A percentile compares a stretch with the other conserved stretches of the same genome.
phyloP scores from a whole-genome alignment of 2,329 filamentous ascomycete genomes.

The Diaporthe sp. region DNA sequence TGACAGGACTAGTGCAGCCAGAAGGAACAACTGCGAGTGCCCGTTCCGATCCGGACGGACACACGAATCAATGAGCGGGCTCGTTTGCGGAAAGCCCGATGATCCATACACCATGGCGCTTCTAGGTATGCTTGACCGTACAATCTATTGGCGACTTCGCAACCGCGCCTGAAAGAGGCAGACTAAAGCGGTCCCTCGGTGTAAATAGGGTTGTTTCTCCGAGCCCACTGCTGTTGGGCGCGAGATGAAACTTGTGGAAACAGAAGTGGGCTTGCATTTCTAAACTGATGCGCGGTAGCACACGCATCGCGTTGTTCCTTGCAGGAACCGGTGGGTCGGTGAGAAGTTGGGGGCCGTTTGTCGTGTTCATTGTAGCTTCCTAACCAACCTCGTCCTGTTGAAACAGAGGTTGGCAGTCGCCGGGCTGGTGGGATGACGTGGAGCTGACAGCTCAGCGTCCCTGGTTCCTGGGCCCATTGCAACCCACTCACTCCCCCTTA shows the following conservation, averaged over 20 bases:
- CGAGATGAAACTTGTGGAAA: slow-evolving; percentile 23
- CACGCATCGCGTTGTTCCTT: slow-evolving; percentile 10
- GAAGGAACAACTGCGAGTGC: neutral
- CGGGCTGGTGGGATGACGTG: slow-evolving; percentile 25
- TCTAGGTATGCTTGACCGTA: neutral
- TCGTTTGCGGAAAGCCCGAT: neutral
- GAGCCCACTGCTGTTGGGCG: slow-evolving; percentile 1
- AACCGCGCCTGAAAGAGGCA: neutral
- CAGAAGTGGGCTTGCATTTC: slow-evolving; percentile 7
- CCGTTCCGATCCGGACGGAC: no score
- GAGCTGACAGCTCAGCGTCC: slow-evolving; percentile 25
- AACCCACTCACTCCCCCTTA: neutral
- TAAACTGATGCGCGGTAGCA: slow-evolving; percentile 9
- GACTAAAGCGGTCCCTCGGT: slow-evolving; percentile 1
- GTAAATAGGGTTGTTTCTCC: slow-evolving; percentile 4
- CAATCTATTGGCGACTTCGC: slow-evolving; percentile 25
- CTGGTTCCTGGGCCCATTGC: slow-evolving; percentile 17
- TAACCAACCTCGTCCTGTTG: neutral
- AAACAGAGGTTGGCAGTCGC: slow-evolving; percentile 12
- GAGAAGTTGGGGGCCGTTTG: slow-evolving; percentile 2
- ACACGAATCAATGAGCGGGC: neutral
- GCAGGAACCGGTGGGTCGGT: slow-evolving; percentile 1
- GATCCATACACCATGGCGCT: neutral
- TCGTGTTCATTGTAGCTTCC: neutral
- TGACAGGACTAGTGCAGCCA: neutral